A percentile compares a stretch with the other conserved stretches of the same genome.
Conservation (phyloP, 2,329 filamentous ascomycete genomes). For the Aspergillus sp. region DNA sequence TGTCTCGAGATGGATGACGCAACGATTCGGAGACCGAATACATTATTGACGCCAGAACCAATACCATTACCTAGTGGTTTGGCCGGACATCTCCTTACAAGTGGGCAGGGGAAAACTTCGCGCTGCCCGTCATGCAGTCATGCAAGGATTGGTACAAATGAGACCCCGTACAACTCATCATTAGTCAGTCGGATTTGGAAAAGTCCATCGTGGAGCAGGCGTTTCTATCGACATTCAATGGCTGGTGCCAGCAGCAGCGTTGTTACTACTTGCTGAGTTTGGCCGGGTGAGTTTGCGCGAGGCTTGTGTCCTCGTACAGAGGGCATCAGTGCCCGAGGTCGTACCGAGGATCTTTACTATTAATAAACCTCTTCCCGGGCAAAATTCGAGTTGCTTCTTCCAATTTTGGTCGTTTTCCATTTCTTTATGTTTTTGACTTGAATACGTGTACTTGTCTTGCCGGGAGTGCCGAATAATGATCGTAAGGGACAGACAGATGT, state of each 20-base stretch:
- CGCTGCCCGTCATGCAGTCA: not conserved
- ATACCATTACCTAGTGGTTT: not conserved
- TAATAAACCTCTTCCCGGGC: not conserved
- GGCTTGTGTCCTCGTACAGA: not conserved
- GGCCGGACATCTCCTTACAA: not conserved
- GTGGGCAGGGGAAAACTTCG: not conserved
- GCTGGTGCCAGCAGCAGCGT: not conserved
- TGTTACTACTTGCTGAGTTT: no score
- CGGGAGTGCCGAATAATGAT: not conserved
- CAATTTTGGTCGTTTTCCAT: not conserved
- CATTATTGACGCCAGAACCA: not conserved
- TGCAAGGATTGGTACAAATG: not conserved
- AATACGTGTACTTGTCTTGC: not conserved
- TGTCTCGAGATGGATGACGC: not conserved
- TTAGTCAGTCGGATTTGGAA: not conserved
- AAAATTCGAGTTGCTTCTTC: not conserved
- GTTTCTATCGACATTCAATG: not conserved
- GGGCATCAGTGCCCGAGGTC: not conserved
- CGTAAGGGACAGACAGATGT: not conserved
- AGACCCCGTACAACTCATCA: not conserved
- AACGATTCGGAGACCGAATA: not conserved
- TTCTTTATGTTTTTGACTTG: not conserved
- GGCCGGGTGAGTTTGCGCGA: not conserved
- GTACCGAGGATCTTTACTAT: constrained; percentile 2
- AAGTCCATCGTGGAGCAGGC: not conserved